These are phyloP conservation scores for Alopecurus myosuroides DNA, from an alignment of 176 grass and related monocot species.

Conservation along the genomic window DNA sequence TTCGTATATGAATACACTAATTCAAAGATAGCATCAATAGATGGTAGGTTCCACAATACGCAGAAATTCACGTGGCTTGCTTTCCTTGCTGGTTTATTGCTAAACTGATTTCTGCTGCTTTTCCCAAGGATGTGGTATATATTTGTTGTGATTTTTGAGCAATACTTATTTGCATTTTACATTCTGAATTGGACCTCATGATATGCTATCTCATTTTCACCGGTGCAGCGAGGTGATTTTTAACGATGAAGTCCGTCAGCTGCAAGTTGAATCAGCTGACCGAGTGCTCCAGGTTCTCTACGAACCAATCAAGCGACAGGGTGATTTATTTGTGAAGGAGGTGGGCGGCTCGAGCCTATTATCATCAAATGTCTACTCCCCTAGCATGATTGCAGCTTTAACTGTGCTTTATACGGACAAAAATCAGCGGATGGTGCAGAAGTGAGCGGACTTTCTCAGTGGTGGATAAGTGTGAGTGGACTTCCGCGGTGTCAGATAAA, in stretches of 20 bases:
- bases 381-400: slow-evolving; percentile 61
- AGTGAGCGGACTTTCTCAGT: slow-evolving; percentile 10
- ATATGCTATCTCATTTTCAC: slow-evolving; percentile 15
- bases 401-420: slow-evolving; percentile 46
- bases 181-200: slow-evolving; percentile 6
- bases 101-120: background rate
- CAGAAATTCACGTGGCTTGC: background rate
- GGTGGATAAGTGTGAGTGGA: background rate
- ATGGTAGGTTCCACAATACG: background rate
- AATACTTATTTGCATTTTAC: background rate
- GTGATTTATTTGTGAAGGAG: slow-evolving; percentile 7
- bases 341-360: background rate
- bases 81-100: background rate
- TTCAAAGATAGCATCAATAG: background rate
- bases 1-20: background rate
- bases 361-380: slow-evolving; percentile 32
- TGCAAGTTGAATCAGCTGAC: slow-evolving; percentile 41
- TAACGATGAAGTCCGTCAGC: slow-evolving; percentile 27
- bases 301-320: slow-evolving; percentile 26
- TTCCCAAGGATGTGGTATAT: background rate
- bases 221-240: slow-evolving; percentile 36
- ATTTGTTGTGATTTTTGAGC: background rate
- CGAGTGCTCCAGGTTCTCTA: slow-evolving; percentile 44
- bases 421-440: background rate
- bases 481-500: background rate